Evolutionary conservation across 1,284 basidiomycete genomes (phyloP).

Genomic region (Ustilago shanxiensis): DNA sequence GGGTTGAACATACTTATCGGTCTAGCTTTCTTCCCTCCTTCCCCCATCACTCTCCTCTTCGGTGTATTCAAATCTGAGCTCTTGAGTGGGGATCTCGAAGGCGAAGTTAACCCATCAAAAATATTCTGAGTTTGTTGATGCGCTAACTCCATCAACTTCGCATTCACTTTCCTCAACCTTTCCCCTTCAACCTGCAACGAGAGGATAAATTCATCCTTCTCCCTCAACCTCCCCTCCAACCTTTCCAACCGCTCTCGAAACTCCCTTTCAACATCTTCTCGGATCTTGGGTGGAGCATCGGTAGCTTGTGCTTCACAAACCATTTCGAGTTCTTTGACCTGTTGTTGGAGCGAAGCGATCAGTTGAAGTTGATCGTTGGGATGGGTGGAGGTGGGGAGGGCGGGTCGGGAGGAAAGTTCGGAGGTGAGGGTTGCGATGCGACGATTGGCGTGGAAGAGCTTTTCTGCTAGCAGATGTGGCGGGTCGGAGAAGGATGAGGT

Average conservation of each 20-base stretch:
- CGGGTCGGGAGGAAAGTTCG: slow-evolving; percentile 50
- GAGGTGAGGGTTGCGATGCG: slow-evolving; percentile 46
- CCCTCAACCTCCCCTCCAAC: slow-evolving; percentile 29
- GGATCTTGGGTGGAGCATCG: slow-evolving; percentile 58
- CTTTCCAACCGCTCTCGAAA: slow-evolving; percentile 22
- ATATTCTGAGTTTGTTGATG: slow-evolving; percentile 54
- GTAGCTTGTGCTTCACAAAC: slow-evolving; percentile 59
- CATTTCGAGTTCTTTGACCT: slow-evolving; percentile 60
- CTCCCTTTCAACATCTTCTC: slow-evolving; percentile 65
- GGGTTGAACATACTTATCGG: slow-evolving; percentile 45
- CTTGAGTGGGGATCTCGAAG: slow-evolving; percentile 16
- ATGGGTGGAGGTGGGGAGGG: slow-evolving; percentile 22
- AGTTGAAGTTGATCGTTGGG: slow-evolving; percentile 33
- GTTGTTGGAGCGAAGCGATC: slow-evolving; percentile 50
- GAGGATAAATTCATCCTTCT: slow-evolving; percentile 55
- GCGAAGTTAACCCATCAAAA: slow-evolving; percentile 39
- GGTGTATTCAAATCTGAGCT: slow-evolving; percentile 2
- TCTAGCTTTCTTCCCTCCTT: slow-evolving; percentile 10
- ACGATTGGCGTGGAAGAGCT: slow-evolving; percentile 58
- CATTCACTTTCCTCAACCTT: slow-evolving; percentile 44
- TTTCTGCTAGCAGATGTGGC: slow-evolving; percentile 58
- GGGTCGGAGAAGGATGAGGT: slow-evolving; percentile 52
- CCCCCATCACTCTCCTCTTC: background rate
- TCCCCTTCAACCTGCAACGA: slow-evolving; percentile 50
- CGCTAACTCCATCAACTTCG: slow-evolving; percentile 50